Conservation (phyloP, 495 filamentous ascomycete genomes). For the Penicillium soppii region DNA sequence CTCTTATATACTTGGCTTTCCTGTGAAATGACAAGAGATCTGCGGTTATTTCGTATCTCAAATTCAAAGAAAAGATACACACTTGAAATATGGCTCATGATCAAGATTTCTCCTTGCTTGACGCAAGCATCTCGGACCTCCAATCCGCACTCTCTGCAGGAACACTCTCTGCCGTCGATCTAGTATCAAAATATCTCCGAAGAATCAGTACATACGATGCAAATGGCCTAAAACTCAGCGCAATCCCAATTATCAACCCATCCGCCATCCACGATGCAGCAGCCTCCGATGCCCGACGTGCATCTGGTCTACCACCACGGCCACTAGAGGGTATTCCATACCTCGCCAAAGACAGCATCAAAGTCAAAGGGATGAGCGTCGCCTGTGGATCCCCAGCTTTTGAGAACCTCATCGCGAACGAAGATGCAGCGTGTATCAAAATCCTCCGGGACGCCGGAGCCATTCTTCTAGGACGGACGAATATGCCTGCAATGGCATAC, state of each 20-base stretch:
- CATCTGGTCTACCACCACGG: constrained; percentile 30
- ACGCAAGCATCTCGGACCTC: constrained; percentile 54
- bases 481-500: constrained; percentile 44
- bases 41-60: not conserved
- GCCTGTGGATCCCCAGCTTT: constrained; percentile 54
- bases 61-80: not conserved
- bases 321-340: constrained; percentile 72
- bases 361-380: constrained; percentile 65
- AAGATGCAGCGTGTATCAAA: constrained; percentile 61
- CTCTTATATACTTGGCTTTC: too few relatives aligned
- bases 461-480: constrained; percentile 57
- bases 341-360: constrained; percentile 71
- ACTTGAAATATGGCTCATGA: constrained; percentile 16
- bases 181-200: constrained; percentile 50
- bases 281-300: constrained; percentile 31
- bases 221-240: constrained; percentile 29
- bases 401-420: constrained; percentile 58
- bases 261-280: constrained; percentile 30
- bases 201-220: constrained; percentile 41
- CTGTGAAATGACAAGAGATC: too few relatives aligned
- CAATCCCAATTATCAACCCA: constrained; percentile 33
- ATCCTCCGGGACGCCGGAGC: constrained; percentile 62
- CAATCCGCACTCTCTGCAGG: constrained; percentile 42
- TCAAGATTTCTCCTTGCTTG: constrained; percentile 55
- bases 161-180: constrained; percentile 42